phyloP scores from a whole-genome alignment of 164 flowering plant species.

The Kalanchoe fedtschenkoi region DNA sequence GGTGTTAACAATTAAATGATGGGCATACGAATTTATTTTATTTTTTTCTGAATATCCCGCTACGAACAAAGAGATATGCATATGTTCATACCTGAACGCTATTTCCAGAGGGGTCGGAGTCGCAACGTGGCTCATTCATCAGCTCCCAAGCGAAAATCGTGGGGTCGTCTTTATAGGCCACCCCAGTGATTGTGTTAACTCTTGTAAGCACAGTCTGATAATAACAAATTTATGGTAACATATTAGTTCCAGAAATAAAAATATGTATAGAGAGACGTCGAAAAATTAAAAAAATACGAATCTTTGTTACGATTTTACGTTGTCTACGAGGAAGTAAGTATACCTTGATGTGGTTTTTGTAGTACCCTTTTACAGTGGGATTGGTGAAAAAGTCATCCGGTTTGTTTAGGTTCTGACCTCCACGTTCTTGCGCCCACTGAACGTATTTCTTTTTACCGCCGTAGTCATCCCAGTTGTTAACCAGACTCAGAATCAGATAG shows the following conservation, averaged over 20 bases:
- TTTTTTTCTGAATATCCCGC: too few species aligned
- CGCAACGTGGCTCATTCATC: constrained; percentile 50
- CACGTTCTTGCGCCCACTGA: constrained; percentile 36
- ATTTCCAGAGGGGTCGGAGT: constrained; percentile 28
- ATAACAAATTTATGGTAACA: background rate
- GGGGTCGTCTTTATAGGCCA: constrained; percentile 45
- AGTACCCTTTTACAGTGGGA: constrained; percentile 26
- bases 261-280: background rate
- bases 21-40: too few species aligned
- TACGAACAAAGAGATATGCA: background rate
- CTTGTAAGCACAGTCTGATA: constrained; percentile 35
- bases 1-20: too few species aligned
- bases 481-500: constrained; percentile 38
- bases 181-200: constrained; percentile 29
- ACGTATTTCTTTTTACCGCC: constrained; percentile 50
- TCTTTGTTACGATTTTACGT: background rate
- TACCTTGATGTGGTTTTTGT: constrained; percentile 52
- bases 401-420: constrained; percentile 15
- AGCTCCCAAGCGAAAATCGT: constrained; percentile 62
- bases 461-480: constrained; percentile 34
- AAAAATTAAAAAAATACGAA: background rate
- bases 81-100: constrained; percentile 25
- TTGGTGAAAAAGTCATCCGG: constrained; percentile 44
- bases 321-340: background rate
- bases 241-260: background rate